These are phyloP conservation scores for Albugo candida DNA, from an alignment of 352 stramenopile genomes.

Conservation along the genomic window DNA sequence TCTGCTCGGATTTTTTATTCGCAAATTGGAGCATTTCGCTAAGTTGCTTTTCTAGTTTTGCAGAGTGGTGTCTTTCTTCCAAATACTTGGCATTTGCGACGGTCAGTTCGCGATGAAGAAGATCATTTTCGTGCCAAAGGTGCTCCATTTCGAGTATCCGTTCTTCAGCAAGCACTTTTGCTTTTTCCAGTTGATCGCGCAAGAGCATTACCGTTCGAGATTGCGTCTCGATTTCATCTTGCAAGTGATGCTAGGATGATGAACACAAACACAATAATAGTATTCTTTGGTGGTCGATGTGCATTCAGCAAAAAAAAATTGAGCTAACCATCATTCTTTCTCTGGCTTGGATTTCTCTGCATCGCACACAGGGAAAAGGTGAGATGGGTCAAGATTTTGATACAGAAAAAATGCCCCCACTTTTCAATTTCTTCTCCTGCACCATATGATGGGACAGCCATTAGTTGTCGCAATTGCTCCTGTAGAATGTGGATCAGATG, in stretches of 20 bases:
- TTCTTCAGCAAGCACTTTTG: constrained; percentile 40
- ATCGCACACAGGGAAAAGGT: no score
- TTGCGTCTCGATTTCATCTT: constrained; percentile 33
- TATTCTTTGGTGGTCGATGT: not conserved
- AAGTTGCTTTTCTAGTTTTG: no score
- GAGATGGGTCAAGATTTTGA: no score
- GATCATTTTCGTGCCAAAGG: constrained; percentile 56
- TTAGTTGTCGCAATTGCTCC: constrained; percentile 58
- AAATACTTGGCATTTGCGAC: not conserved
- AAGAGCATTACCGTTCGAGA: constrained; percentile 42
- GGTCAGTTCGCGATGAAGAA: not conserved
- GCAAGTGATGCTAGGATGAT: constrained; percentile 23
- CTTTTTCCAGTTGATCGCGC: constrained; percentile 30
- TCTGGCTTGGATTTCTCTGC: constrained; percentile 17
- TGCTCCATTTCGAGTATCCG: constrained; percentile 46
- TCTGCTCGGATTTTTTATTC: no score
- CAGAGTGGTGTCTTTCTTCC: not conserved
- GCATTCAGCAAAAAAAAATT: not conserved
- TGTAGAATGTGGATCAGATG: constrained; percentile 54
- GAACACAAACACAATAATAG: constrained; percentile 3
- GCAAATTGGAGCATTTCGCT: no score
- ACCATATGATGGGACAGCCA: constrained; percentile 4
- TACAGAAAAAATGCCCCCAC: no score
- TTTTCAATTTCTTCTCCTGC: no score
- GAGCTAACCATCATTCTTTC: constrained; percentile 3